Conservation (phyloP, 2,329 filamentous ascomycete genomes). For the Xylaria hypoxylon region DNA sequence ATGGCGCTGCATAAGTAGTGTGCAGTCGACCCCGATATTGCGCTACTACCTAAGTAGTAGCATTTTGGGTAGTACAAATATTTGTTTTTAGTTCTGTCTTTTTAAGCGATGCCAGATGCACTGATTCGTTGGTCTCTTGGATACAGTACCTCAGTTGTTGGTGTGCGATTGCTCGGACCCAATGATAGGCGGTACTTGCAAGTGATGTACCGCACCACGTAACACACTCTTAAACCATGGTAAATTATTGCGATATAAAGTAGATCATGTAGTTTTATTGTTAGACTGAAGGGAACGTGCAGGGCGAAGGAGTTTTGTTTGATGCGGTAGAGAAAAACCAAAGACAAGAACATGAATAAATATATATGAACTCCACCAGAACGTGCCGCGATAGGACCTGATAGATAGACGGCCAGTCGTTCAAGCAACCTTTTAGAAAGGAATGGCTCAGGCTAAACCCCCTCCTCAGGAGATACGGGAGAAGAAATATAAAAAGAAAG, state of each 20-base stretch:
- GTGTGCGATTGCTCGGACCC: no score
- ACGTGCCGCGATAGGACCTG: no score
- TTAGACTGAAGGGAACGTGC: no score
- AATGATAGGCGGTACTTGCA: slow-evolving; percentile 1
- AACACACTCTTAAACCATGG: no score
- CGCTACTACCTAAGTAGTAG: neutral
- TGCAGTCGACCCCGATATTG: slow-evolving; percentile 7
- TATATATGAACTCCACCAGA: no score
- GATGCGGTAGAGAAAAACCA: no score
- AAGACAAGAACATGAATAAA: no score
- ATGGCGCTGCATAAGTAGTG: slow-evolving; percentile 34
- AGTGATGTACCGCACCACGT: neutral
- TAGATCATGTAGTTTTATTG: neutral
- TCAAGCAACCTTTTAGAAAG: no score
- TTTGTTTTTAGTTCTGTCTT: slow-evolving; percentile 3
- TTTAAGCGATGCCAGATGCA: neutral
- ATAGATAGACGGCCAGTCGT: no score
- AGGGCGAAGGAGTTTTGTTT: neutral
- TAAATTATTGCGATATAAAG: neutral
- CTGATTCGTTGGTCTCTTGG: neutral
- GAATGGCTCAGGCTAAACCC: no score
- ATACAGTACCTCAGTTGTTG: neutral
- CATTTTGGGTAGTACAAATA: slow-evolving; percentile 7
- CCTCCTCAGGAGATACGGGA: neutral
- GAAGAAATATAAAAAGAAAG: neutral